Evolutionary conservation across 345 rosid genomes (phyloP).

Genomic region (Hibiscus trionum): DNA sequence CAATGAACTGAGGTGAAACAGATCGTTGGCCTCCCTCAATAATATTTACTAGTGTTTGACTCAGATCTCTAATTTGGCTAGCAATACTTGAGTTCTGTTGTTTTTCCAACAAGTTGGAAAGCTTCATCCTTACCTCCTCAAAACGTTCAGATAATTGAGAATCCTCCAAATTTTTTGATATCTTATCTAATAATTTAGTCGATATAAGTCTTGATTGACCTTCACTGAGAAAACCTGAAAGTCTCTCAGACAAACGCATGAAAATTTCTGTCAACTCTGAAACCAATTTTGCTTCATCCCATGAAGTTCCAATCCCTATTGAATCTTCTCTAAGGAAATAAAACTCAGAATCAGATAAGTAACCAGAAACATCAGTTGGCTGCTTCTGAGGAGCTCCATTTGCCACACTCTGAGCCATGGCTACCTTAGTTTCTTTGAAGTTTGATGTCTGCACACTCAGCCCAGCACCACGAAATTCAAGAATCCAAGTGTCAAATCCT

Average conservation of each 20-base stretch:
- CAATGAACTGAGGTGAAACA: conserved; percentile 77
- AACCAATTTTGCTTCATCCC: conserved; percentile 72
- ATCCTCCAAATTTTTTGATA: conserved; percentile 70
- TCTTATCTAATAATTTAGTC: conserved; percentile 70
- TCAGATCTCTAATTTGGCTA: conserved; percentile 63
- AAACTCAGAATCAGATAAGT: conserved; percentile 25
- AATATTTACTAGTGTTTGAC: conserved; percentile 61
- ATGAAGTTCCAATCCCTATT: conserved; percentile 31
- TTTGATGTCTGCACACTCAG: conserved; percentile 57
- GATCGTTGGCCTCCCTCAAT: conserved; percentile 76
- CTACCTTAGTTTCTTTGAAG: conserved; percentile 50
- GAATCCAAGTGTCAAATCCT: conserved; percentile 97
- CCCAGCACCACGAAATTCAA: conserved; percentile 96
- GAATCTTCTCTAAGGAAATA: conserved; percentile 35
- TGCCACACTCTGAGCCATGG: conserved; percentile 39
- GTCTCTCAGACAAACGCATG: conserved; percentile 76
- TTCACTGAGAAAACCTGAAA: conserved; percentile 83
- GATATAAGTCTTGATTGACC: conserved; percentile 70
- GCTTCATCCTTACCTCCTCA: conserved; percentile 61
- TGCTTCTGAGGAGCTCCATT: conserved; percentile 34
- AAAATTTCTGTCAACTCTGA: conserved; percentile 60
- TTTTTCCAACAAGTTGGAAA: conserved; percentile 64
- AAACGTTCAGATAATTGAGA: conserved; percentile 59
- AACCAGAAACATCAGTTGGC: conserved; percentile 18
- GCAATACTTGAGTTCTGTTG: conserved; percentile 68